phyloP scores from a whole-genome alignment of 2,329 filamentous ascomycete species.

The Stylonectria norvegica region DNA sequence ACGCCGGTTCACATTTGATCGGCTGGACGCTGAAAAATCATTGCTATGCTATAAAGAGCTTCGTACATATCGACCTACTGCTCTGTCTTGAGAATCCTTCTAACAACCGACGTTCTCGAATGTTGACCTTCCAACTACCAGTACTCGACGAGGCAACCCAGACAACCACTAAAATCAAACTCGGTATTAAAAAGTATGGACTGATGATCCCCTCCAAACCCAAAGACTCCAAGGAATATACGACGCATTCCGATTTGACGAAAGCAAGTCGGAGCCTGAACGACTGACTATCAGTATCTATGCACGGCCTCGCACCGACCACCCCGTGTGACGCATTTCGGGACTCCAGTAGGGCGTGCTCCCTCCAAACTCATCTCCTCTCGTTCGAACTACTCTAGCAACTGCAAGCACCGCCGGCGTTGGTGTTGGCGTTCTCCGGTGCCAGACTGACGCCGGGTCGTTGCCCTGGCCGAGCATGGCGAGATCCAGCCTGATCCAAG shows the following conservation, averaged over 20 bases:
- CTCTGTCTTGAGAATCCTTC: slow-evolving; percentile 21
- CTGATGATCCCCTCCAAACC: slow-evolving; percentile 37
- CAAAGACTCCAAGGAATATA: slow-evolving; percentile 42
- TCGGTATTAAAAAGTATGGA: slow-evolving; percentile 37
- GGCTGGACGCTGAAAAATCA: slow-evolving; percentile 23
- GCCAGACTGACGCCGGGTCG: slow-evolving; percentile 57
- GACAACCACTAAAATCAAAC: slow-evolving; percentile 29
- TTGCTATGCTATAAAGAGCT: slow-evolving; percentile 25
- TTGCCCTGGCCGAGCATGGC: slow-evolving; percentile 69
- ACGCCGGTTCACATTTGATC: too few species aligned
- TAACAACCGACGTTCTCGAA: slow-evolving; percentile 18
- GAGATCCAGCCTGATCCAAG: slow-evolving; percentile 90
- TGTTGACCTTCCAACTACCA: slow-evolving; percentile 16
- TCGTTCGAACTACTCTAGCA: slow-evolving; percentile 41
- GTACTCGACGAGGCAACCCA: slow-evolving; percentile 14
- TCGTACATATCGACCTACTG: slow-evolving; percentile 22
- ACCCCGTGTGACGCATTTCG: slow-evolving; percentile 20
- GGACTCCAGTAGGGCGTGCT: slow-evolving; percentile 18
- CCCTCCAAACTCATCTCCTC: slow-evolving; percentile 18
- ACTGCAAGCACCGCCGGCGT: slow-evolving; percentile 52
- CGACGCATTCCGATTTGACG: slow-evolving; percentile 28
- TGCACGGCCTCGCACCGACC: slow-evolving; percentile 23
- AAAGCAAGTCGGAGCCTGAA: slow-evolving; percentile 26
- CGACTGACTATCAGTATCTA: slow-evolving; percentile 28
- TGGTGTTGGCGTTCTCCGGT: slow-evolving; percentile 56